A percentile compares a stretch with the other conserved stretches of the same genome.
phyloP scores from a whole-genome alignment of 495 filamentous ascomycete species.

The Xylaria acuta region DNA sequence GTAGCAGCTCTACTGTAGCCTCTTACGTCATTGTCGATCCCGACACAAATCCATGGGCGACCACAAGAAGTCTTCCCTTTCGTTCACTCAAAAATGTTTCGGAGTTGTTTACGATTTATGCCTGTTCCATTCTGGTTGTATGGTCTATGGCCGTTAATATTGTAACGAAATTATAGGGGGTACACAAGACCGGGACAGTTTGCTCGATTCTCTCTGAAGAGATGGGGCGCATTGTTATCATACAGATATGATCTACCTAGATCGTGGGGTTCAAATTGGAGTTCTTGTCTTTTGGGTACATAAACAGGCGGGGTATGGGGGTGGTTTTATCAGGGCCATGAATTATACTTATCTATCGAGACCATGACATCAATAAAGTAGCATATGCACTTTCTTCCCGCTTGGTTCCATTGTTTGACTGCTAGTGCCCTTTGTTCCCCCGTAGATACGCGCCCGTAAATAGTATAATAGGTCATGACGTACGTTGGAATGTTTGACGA shows the following conservation, averaged over 20 bases:
- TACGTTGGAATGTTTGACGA: not conserved
- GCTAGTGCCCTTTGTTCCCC: constrained; percentile 12
- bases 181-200: not conserved
- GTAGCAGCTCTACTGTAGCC: no score
- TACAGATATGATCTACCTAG: not conserved
- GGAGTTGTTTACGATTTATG: not conserved
- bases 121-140: not conserved
- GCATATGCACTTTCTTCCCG: constrained; percentile 6
- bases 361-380: constrained; percentile 18
- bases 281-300: constrained; percentile 5
- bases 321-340: not conserved
- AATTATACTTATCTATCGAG: not conserved
- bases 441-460: not conserved
- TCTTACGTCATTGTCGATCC: constrained; percentile 13
- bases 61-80: not conserved
- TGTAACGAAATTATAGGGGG: not conserved
- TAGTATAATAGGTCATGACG: not conserved
- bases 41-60: not conserved
- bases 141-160: not conserved
- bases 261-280: constrained; percentile 4
- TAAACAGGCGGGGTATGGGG: constrained; percentile 4
- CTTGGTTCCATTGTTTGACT: not conserved
- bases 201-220: not conserved
- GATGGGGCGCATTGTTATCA: not conserved
- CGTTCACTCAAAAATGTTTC: not conserved